phyloP scores from a whole-genome alignment of 345 rosid species.

The Salix caprea region DNA sequence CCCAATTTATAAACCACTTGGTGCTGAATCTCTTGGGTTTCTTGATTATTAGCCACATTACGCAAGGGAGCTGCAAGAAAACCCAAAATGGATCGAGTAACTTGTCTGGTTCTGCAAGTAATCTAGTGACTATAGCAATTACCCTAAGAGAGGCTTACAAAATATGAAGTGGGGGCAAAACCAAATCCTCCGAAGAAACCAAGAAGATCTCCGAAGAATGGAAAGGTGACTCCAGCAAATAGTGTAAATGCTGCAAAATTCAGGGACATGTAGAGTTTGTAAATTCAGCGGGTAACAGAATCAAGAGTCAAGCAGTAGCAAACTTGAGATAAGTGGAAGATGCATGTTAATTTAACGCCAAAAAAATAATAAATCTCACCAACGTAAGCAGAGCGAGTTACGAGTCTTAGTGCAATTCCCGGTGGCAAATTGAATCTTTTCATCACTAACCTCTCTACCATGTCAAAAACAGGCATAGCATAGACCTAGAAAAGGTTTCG shows the following conservation, averaged over 20 bases:
- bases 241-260: conserved; percentile 66
- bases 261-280: background rate
- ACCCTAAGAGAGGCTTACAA: conserved; percentile 41
- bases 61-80: conserved; percentile 69
- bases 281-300: background rate
- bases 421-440: conserved; percentile 51
- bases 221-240: conserved; percentile 78
- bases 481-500: conserved; percentile 42
- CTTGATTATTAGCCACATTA: conserved; percentile 90
- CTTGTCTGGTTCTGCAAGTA: background rate
- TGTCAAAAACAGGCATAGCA: conserved; percentile 89
- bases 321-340: background rate
- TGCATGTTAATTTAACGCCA: background rate
- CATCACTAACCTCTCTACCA: conserved; percentile 60
- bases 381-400: conserved; percentile 73
- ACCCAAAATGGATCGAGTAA: background rate
- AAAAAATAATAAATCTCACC: conserved; percentile 39
- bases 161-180: conserved; percentile 88
- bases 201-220: conserved; percentile 92
- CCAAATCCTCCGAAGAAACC: conserved; percentile 98
- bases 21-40: conserved; percentile 70
- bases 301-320: background rate
- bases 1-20: conserved; percentile 90
- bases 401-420: conserved; percentile 52
- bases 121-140: background rate